Conservation (phyloP, 2,329 filamentous ascomycete genomes). For the Leptographium galeiforme region DNA sequence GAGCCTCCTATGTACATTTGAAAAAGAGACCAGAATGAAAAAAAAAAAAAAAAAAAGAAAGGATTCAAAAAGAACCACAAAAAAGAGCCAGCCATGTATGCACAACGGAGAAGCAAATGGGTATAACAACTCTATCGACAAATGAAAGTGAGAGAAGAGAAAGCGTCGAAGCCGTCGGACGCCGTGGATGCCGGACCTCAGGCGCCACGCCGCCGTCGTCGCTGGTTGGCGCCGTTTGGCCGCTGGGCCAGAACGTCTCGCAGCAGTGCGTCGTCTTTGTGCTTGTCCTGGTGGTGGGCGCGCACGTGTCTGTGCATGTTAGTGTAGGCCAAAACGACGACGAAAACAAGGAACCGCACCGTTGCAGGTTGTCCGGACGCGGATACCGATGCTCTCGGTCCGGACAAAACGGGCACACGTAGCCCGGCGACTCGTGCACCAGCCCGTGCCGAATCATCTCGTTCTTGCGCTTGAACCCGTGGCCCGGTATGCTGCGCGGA, state of each 20-base stretch:
- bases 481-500: slow-evolving; percentile 48
- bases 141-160: background rate
- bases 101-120: background rate
- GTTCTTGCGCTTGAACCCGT: slow-evolving; percentile 60
- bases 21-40: no score
- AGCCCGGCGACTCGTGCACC: slow-evolving; percentile 87
- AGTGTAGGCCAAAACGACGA: background rate
- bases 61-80: background rate
- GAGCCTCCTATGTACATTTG: no score
- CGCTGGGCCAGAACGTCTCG: slow-evolving; percentile 77
- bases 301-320: slow-evolving; percentile 59
- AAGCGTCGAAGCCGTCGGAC: background rate
- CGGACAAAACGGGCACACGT: slow-evolving; percentile 90
- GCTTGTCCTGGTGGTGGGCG: slow-evolving; percentile 80
- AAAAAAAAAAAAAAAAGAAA: no score
- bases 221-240: slow-evolving; percentile 70
- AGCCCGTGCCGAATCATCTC: slow-evolving; percentile 68
- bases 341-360: slow-evolving; percentile 37
- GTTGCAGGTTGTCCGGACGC: slow-evolving; percentile 86
- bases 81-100: background rate
- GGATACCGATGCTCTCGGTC: slow-evolving; percentile 92
- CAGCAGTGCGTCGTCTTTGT: slow-evolving; percentile 71
- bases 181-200: background rate
- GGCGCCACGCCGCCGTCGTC: slow-evolving; percentile 41
- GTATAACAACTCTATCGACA: background rate